phyloP scores from a whole-genome alignment of 2,329 filamentous ascomycete species.

The Colletotrichum destructivum region DNA sequence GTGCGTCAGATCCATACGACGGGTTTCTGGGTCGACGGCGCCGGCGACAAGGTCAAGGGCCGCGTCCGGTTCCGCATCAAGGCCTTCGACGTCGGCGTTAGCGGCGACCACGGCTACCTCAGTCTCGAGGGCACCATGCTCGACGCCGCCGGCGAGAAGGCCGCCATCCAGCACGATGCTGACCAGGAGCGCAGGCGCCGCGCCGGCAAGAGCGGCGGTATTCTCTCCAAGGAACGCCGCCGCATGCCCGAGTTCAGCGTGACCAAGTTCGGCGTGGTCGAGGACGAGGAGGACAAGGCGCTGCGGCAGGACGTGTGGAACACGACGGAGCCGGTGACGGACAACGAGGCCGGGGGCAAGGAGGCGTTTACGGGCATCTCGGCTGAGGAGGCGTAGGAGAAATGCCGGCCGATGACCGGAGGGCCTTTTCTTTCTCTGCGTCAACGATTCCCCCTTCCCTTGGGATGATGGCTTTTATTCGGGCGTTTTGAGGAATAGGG shows the following conservation, averaged over 20 bases:
- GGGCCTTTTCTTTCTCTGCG: conserved; percentile 9
- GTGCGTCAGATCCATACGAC: conserved; percentile 68
- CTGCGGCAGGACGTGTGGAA: conserved; percentile 43
- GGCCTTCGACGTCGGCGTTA: conserved; percentile 86
- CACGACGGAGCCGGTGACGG: conserved; percentile 38
- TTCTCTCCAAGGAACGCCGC: conserved; percentile 50
- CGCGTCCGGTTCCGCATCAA: conserved; percentile 83
- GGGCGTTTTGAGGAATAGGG: conserved; percentile 39
- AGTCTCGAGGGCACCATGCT: conserved; percentile 93
- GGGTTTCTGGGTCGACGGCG: conserved; percentile 83
- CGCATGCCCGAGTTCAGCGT: conserved; percentile 69
- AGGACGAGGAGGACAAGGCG: conserved; percentile 59
- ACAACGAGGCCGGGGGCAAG: conserved; percentile 15
- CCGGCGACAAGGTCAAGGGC: conserved; percentile 79
- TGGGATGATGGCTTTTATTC: conserved; percentile 14
- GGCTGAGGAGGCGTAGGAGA: conserved; percentile 33
- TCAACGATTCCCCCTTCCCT: conserved; percentile 11
- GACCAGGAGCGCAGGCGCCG: conserved; percentile 63
- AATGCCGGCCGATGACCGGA: not conserved
- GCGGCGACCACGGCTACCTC: conserved; percentile 83
- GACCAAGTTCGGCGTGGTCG: conserved; percentile 67
- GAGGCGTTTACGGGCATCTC: conserved; percentile 39
- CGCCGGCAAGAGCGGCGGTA: conserved; percentile 40
- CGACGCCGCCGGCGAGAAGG: conserved; percentile 75
- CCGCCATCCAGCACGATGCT: conserved; percentile 62